Conservation (phyloP, 2,329 filamentous ascomycete species). For the Dothistroma pini region DNA sequence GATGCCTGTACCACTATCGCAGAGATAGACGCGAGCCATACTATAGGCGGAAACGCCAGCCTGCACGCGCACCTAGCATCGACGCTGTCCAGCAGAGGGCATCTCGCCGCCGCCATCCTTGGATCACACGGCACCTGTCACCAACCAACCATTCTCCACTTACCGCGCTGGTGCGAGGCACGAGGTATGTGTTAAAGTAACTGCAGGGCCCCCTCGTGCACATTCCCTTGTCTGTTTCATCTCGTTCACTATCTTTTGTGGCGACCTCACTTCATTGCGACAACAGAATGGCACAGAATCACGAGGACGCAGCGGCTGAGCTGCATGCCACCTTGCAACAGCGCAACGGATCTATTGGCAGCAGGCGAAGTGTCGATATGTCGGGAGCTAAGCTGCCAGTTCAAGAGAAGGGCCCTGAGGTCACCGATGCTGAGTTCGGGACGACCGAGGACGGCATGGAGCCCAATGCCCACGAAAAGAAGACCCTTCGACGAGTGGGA, state of each 20-base stretch:
- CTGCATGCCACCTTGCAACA: slow-evolving; percentile 26
- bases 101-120: slow-evolving; percentile 3
- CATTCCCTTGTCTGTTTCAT: background rate
- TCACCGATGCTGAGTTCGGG: slow-evolving; percentile 19
- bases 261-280: background rate
- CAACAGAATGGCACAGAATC: slow-evolving; percentile 25
- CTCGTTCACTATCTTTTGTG: background rate
- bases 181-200: background rate
- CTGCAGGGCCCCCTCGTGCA: background rate
- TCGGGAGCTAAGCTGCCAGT: slow-evolving; percentile 20
- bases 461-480: slow-evolving; percentile 43
- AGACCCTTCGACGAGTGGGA: slow-evolving; percentile 44
- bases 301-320: slow-evolving; percentile 30
- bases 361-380: slow-evolving; percentile 18
- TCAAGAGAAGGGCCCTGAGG: slow-evolving; percentile 14
- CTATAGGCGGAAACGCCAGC: background rate
- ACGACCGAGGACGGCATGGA: slow-evolving; percentile 33
- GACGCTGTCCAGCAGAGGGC: background rate
- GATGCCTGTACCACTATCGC: background rate
- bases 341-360: slow-evolving; percentile 22
- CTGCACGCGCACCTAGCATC: background rate
- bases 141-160: slow-evolving; percentile 4
- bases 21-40: background rate
- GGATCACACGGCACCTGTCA: background rate
- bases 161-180: background rate